Base-by-base conservation (phyloP, 2,329 filamentous ascomycete genomes). In the Fusarium sp. region DNA sequence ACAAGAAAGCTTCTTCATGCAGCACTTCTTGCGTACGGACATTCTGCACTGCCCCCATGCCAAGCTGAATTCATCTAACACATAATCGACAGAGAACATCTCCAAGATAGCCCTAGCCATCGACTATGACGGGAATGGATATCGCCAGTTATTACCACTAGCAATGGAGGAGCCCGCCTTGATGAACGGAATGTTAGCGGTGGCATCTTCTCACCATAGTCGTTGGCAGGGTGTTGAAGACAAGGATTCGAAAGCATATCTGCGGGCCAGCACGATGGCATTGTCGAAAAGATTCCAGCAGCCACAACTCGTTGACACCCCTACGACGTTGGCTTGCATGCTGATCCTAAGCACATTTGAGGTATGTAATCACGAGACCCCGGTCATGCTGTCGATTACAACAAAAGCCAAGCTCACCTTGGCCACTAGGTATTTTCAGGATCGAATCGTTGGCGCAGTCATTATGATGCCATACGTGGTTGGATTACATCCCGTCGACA, bases 1-100 rank as follows among this genome's bases (percentile, higher is more conserved):
- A 15, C 38, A 65, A 24, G 56, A 65, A 17, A 65, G 56, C 40
- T 60, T 56, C 40, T 56, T 56, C 19, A 57, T 65, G 51, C 55
- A 65, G 14, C 61, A 65, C 40, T 65, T 65, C 31, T 31, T 44
- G 42, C 42, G 42, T 31, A 31, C 28, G 28, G 28, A 31, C 28
- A 31, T 31, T 31, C 28, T 8, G 7, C 11, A 11, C 28, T 31
- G 28, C 28, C 11, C 28, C 28, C 28, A 31, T 8, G 28, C 28
- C 28, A 31, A 31, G 28, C 7, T 11, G 28, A 31, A 31, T 31
- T 31, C 28, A 31, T 31, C 28, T 31, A 31, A 31, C 28, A 31
- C 28, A 31, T 31, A 31, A 11, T 40, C 5, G 10, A 7, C n/a
- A 60, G 43, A 61, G 15, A 61, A 61, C 22, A 44, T 61, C 22